Evolutionary conservation across 78 protist genomes (phyloP).

Genomic region (Polysphondylium violaceum): DNA sequence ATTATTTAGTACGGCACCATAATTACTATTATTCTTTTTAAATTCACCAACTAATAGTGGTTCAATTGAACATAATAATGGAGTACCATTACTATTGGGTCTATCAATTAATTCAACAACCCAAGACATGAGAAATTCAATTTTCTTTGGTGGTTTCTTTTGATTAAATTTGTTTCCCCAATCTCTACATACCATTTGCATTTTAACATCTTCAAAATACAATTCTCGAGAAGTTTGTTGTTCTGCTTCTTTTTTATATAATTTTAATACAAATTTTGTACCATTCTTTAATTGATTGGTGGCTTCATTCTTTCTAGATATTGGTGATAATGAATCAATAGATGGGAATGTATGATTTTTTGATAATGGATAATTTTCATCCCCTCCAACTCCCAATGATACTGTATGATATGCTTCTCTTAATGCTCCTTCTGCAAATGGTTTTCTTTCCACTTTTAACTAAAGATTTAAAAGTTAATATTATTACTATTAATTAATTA

Average conservation of each 20-base stretch:
- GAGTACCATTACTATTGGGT: background rate
- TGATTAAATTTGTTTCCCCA: slow-evolving; percentile 72
- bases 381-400: slow-evolving; percentile 30
- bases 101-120: slow-evolving; percentile 64
- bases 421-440: slow-evolving; percentile 79
- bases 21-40: slow-evolving; percentile 67
- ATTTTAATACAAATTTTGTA: slow-evolving; percentile 67
- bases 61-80: slow-evolving; percentile 61
- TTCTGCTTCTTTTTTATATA: slow-evolving; percentile 75
- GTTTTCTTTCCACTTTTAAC: slow-evolving; percentile 67
- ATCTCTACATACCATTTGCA: slow-evolving; percentile 77
- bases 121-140: slow-evolving; percentile 74
- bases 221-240: slow-evolving; percentile 52
- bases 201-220: slow-evolving; percentile 74
- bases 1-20: slow-evolving; percentile 71
- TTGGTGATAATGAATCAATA: slow-evolving; percentile 19
- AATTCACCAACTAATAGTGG: slow-evolving; percentile 77
- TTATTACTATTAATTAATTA: background rate
- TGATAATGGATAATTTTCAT: slow-evolving; percentile 18
- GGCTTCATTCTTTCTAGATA: slow-evolving; percentile 31
- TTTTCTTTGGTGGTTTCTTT: slow-evolving; percentile 80
- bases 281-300: slow-evolving; percentile 44
- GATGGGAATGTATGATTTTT: slow-evolving; percentile 57
- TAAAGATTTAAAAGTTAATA: background rate
- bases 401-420: slow-evolving; percentile 79